phyloP scores from a whole-genome alignment of 257 asterid genomes.

The Lycium barbarum region DNA sequence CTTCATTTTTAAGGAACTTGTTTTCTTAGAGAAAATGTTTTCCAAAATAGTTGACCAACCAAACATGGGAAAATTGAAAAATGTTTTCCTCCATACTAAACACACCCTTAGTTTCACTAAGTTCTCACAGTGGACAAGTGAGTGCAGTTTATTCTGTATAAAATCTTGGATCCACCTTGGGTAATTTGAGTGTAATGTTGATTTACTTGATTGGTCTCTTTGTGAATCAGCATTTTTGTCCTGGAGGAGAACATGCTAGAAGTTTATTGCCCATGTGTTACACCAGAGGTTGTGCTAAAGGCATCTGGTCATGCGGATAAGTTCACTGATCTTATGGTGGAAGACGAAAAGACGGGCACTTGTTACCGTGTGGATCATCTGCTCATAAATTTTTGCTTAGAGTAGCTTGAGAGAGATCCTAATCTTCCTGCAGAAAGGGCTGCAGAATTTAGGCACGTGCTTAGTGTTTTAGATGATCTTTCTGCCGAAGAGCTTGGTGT shows the following conservation, averaged over 20 bases:
- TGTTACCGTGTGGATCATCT: constrained; percentile 44
- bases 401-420: constrained; percentile 41
- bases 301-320: constrained; percentile 43
- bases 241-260: constrained; percentile 42
- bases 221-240: constrained; percentile 39
- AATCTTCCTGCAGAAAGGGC: constrained; percentile 34
- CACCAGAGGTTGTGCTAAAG: constrained; percentile 37
- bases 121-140: too few species aligned
- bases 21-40: too few species aligned
- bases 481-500: constrained; percentile 38
- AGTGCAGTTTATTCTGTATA: too few species aligned
- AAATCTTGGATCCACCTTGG: too few species aligned
- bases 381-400: constrained; percentile 41
- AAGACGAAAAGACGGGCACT: constrained; percentile 40
- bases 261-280: constrained; percentile 40
- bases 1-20: too few species aligned
- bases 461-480: constrained; percentile 35
- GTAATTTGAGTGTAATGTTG: too few species aligned
- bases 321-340: constrained; percentile 44
- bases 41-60: too few species aligned
- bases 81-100: too few species aligned
- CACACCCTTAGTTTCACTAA: too few species aligned
- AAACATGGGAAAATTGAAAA: too few species aligned
- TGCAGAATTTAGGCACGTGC: constrained; percentile 40
- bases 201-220: neutral